Evolutionary conservation across 352 stramenopile species (phyloP).

Genomic region (Lagenidium giganteum): DNA sequence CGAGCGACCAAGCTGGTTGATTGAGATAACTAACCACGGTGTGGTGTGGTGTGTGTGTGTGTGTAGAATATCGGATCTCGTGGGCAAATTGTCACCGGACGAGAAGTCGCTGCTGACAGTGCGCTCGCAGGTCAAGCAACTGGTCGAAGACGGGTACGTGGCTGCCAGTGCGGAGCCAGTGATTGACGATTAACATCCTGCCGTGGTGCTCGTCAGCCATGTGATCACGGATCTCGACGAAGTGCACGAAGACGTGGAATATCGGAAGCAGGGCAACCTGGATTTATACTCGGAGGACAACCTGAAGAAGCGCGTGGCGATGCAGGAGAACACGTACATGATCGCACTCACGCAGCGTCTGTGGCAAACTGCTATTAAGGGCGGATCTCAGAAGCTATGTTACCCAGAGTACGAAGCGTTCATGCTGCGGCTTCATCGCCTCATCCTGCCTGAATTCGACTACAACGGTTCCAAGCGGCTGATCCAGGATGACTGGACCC

Average conservation of each 20-base stretch:
- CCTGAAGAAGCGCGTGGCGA: conserved; percentile 46
- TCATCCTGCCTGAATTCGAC: conserved; percentile 76
- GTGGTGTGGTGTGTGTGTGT: not conserved
- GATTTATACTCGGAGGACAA: conserved; percentile 76
- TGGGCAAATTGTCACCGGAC: conserved; percentile 38
- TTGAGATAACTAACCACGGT: not conserved
- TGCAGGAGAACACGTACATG: conserved; percentile 59
- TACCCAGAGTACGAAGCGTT: conserved; percentile 61
- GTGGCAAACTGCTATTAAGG: conserved; percentile 43
- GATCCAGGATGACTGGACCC: conserved; percentile 66
- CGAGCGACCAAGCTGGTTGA: not conserved
- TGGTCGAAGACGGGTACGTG: conserved; percentile 49
- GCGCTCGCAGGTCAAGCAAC: conserved; percentile 52
- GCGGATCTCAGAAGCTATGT: conserved; percentile 21
- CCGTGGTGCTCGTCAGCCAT: conserved; percentile 25
- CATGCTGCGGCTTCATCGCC: conserved; percentile 69
- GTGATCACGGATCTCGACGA: conserved; percentile 44
- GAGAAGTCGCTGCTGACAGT: conserved; percentile 28
- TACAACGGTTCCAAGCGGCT: conserved; percentile 50
- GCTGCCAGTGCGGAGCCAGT: not conserved
- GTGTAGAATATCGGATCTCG: conserved; percentile 14
- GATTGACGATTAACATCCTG: not conserved
- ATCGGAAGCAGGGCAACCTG: conserved; percentile 65
- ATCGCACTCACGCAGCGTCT: conserved; percentile 67
- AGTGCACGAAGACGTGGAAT: conserved; percentile 25